phyloP scores from a whole-genome alignment of 306 rosid species.

The Castanea crenata region DNA sequence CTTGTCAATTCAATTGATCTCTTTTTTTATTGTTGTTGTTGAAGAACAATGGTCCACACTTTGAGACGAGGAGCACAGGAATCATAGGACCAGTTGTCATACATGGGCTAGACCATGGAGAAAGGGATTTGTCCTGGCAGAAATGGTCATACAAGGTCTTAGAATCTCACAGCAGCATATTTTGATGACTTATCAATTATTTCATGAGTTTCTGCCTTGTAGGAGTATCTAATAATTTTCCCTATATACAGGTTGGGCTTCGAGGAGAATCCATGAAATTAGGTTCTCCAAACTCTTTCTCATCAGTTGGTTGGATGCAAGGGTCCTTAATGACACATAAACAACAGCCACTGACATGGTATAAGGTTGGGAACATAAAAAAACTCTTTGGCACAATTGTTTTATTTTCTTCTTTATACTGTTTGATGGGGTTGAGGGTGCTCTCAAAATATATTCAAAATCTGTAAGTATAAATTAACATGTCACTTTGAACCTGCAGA shows the following conservation, averaged over 20 bases:
- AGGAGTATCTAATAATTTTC: neutral
- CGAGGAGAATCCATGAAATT: constrained; percentile 47
- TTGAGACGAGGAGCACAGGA: constrained; percentile 68
- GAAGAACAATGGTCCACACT: constrained; percentile 80
- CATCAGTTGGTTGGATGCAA: constrained; percentile 53
- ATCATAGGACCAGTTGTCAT: constrained; percentile 74
- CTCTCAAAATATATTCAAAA: neutral
- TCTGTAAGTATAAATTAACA: neutral
- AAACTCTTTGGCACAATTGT: neutral
- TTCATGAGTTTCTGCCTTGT: neutral
- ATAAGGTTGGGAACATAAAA: constrained; percentile 33
- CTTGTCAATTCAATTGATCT: neutral
- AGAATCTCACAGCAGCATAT: neutral
- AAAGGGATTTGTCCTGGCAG: constrained; percentile 66
- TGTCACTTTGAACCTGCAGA: constrained; percentile 35
- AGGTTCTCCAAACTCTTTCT: constrained; percentile 43
- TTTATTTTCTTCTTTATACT: neutral
- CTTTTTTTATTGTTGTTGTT: constrained; percentile 1
- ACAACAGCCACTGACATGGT: constrained; percentile 67
- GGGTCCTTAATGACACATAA: constrained; percentile 36
- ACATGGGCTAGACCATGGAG: constrained; percentile 64
- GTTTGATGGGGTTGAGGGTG: neutral
- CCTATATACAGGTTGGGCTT: constrained; percentile 42
- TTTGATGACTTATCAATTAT: neutral
- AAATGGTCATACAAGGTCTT: constrained; percentile 94